Conservation (phyloP, 2,329 filamentous ascomycete species). For the Hymenoscyphus scutula region DNA sequence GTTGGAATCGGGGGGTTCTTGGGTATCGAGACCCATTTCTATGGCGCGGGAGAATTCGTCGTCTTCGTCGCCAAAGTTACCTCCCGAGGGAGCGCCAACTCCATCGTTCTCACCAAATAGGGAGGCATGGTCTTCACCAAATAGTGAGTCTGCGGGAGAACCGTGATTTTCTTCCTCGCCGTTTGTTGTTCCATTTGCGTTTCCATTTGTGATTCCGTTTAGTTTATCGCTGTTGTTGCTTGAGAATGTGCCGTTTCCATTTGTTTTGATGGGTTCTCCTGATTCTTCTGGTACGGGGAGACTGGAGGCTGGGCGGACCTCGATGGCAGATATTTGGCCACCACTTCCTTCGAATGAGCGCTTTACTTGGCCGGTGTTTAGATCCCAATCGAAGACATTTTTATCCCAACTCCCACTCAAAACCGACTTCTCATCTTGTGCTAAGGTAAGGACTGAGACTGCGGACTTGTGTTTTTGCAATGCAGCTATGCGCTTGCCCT, state of each 20-base stretch:
- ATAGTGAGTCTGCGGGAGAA: slow-evolving; percentile 68
- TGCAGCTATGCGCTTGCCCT: slow-evolving; percentile 82
- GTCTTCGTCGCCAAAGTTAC: slow-evolving; percentile 77
- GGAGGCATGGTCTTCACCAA: slow-evolving; percentile 71
- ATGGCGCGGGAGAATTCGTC: slow-evolving; percentile 78
- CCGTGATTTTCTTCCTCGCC: slow-evolving; percentile 56
- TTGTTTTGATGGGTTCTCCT: slow-evolving; percentile 53
- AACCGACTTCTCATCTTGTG: slow-evolving; percentile 81
- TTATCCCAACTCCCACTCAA: slow-evolving; percentile 97
- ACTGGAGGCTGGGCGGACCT: slow-evolving; percentile 75
- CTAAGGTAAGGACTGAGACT: slow-evolving; percentile 80
- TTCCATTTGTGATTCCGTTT: slow-evolving; percentile 45
- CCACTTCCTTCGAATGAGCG: slow-evolving; percentile 75
- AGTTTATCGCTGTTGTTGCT: slow-evolving; percentile 68
- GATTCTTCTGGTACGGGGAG: slow-evolving; percentile 74
- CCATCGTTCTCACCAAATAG: slow-evolving; percentile 79
- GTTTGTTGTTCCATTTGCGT: slow-evolving; percentile 40
- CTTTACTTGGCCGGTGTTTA: slow-evolving; percentile 78
- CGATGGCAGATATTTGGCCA: slow-evolving; percentile 83
- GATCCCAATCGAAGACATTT: slow-evolving; percentile 88
- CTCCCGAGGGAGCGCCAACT: slow-evolving; percentile 50
- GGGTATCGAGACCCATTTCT: slow-evolving; percentile 43
- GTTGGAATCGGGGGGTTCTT: slow-evolving; percentile 27
- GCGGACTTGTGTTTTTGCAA: slow-evolving; percentile 85
- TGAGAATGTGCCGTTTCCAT: slow-evolving; percentile 61